Conservation (phyloP, 2,329 filamentous ascomycete genomes). For the Botrytis paeoniae region DNA sequence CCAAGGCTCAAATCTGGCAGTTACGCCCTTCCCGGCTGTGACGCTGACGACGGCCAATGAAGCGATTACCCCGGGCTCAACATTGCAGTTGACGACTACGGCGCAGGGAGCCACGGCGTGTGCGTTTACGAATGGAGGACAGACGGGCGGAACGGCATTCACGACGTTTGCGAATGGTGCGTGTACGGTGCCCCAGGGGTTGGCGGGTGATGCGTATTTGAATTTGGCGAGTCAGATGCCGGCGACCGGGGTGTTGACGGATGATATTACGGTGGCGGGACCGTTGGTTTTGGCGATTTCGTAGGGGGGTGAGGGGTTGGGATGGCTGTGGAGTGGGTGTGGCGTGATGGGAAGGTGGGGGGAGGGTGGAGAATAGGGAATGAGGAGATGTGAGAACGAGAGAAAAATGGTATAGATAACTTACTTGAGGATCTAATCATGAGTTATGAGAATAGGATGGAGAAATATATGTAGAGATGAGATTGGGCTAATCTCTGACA, state of each 20-base stretch:
- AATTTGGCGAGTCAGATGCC: slow-evolving; percentile 58
- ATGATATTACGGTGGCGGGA: slow-evolving; percentile 64
- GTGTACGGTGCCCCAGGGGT: slow-evolving; percentile 60
- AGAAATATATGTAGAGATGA: background rate
- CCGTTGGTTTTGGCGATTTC: slow-evolving; percentile 52
- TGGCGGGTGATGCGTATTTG: slow-evolving; percentile 65
- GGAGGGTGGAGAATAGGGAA: background rate
- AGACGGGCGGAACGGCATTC: slow-evolving; percentile 58
- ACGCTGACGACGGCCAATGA: slow-evolving; percentile 47
- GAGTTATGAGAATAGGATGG: background rate
- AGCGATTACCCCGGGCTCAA: slow-evolving; percentile 43
- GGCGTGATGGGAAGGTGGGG: background rate
- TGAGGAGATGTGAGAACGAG: background rate
- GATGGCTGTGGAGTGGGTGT: too few species aligned
- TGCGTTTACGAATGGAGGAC: slow-evolving; percentile 62
- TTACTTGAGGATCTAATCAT: background rate
- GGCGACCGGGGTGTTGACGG: slow-evolving; percentile 51
- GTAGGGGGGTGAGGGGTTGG: slow-evolving; percentile 20
- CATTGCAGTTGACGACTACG: slow-evolving; percentile 49
- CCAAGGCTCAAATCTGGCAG: slow-evolving; percentile 58
- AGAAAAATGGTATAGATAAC: too few species aligned
- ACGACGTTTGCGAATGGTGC: slow-evolving; percentile 51
- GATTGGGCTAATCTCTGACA: background rate
- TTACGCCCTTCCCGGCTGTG: slow-evolving; percentile 61
- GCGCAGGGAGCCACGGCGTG: slow-evolving; percentile 57